Conservation (phyloP, 768 basidiomycete genomes). For the Psilocybe cubensis region DNA sequence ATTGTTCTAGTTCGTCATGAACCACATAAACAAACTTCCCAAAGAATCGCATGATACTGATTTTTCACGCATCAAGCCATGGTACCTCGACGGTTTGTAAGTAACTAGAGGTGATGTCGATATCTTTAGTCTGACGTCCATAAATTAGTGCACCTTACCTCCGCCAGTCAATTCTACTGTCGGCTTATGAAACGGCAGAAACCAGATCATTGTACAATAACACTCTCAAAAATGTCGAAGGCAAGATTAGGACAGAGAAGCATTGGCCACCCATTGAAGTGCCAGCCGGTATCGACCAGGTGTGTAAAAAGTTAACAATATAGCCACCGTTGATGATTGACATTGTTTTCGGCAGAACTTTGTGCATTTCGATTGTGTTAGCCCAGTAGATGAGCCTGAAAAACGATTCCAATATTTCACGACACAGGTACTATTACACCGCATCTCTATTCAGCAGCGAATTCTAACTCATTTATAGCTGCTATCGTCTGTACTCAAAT, state of each 20-base stretch:
- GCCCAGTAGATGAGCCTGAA: slow-evolving; percentile 79
- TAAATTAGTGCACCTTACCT: slow-evolving; percentile 74
- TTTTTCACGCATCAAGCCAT: slow-evolving; percentile 96
- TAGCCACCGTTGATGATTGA: not conserved
- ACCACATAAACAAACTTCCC: slow-evolving; percentile 85
- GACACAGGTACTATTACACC: slow-evolving; percentile 58
- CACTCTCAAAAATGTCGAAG: slow-evolving; percentile 81
- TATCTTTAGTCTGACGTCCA: not conserved
- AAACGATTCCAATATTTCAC: slow-evolving; percentile 88
- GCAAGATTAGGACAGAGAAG: slow-evolving; percentile 74
- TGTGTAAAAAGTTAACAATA: slow-evolving; percentile 34
- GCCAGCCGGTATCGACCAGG: slow-evolving; percentile 84
- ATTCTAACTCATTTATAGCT: slow-evolving; percentile 45
- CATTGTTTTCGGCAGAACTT: slow-evolving; percentile 54
- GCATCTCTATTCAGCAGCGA: not conserved
- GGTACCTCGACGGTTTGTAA: slow-evolving; percentile 95
- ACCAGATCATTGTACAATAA: slow-evolving; percentile 77
- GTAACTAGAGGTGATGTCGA: not conserved
- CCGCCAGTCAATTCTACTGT: slow-evolving; percentile 88
- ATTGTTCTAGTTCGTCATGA: slow-evolving; percentile 73
- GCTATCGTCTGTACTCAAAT: slow-evolving; percentile 82
- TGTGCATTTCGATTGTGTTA: slow-evolving; percentile 70
- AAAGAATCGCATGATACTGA: slow-evolving; percentile 94
- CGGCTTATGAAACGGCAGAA: slow-evolving; percentile 90
- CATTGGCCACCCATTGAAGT: slow-evolving; percentile 77